Conservation (phyloP, 2,329 filamentous ascomycete genomes). For the Colletotrichum siamense region DNA sequence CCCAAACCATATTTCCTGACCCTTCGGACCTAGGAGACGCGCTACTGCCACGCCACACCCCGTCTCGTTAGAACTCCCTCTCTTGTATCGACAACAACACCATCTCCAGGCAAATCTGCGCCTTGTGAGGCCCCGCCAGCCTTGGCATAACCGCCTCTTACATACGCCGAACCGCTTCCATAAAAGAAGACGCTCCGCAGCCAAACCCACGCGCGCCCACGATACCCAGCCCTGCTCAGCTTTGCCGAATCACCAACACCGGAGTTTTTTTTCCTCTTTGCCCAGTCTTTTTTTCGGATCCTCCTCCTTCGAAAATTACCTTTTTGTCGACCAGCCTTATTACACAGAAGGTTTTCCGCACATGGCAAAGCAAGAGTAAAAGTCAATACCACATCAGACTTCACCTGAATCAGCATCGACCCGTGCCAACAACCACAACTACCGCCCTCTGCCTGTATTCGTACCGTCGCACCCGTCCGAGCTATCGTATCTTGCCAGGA, state of each 20-base stretch:
- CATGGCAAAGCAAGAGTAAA: not conserved
- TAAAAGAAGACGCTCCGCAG: conserved; percentile 5
- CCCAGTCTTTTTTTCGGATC: not conserved
- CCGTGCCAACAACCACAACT: not conserved
- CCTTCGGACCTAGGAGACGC: not conserved
- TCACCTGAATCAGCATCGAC: not conserved
- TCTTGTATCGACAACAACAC: not conserved
- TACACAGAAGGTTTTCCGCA: not conserved
- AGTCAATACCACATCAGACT: not conserved
- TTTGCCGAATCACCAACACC: not conserved
- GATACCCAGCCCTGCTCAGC: not conserved
- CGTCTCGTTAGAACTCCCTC: not conserved
- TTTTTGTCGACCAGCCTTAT: not conserved
- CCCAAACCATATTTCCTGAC: not conserved
- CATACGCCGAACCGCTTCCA: not conserved
- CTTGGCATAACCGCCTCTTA: conserved; percentile 18
- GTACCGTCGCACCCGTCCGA: not conserved
- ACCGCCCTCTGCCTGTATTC: not conserved
- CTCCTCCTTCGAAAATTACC: not conserved
- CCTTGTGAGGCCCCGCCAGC: conserved; percentile 14
- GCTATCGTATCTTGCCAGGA: not conserved
- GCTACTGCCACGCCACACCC: conserved; percentile 10
- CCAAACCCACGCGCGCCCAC: not conserved
- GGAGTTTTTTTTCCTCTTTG: not conserved
- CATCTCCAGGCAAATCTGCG: conserved; percentile 5